These are phyloP conservation scores for Pythium apleroticum DNA, from an alignment of 352 stramenopile species.

Conservation along the genomic window DNA sequence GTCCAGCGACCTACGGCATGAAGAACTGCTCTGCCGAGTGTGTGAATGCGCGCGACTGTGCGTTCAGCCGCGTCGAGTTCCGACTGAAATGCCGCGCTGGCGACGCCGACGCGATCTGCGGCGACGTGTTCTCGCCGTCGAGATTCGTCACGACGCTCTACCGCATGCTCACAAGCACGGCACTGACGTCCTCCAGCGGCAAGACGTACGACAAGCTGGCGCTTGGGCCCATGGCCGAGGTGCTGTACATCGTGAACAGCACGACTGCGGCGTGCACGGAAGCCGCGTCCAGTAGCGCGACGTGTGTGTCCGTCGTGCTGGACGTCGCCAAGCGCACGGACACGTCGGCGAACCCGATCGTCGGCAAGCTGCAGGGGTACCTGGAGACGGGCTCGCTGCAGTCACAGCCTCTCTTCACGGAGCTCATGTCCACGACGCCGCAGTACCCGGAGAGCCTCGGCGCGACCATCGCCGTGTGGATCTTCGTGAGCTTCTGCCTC, in stretches of 20 bases:
- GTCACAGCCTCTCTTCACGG: slow-evolving; percentile 40
- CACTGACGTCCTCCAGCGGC: slow-evolving; percentile 40
- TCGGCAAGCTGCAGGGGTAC: slow-evolving; percentile 56
- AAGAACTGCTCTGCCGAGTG: slow-evolving; percentile 50
- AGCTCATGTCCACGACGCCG: slow-evolving; percentile 38
- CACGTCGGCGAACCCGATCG: slow-evolving; percentile 29
- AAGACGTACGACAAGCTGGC: slow-evolving; percentile 37
- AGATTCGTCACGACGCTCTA: slow-evolving; percentile 49
- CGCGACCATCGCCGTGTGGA: slow-evolving; percentile 55
- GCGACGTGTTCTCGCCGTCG: slow-evolving; percentile 39
- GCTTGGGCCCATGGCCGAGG: slow-evolving; percentile 36
- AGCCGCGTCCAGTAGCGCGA: slow-evolving; percentile 17
- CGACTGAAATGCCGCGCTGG: slow-evolving; percentile 35
- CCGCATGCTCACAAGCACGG: slow-evolving; percentile 43
- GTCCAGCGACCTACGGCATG: slow-evolving; percentile 54
- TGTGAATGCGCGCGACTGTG: slow-evolving; percentile 40
- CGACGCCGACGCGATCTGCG: slow-evolving; percentile 32
- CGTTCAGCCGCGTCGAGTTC: slow-evolving; percentile 49
- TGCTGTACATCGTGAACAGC: slow-evolving; percentile 61
- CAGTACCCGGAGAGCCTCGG: slow-evolving; percentile 43
- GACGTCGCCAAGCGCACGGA: slow-evolving; percentile 38
- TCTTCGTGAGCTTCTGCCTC: slow-evolving; percentile 57
- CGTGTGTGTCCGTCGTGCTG: slow-evolving; percentile 42
- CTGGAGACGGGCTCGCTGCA: slow-evolving; percentile 48
- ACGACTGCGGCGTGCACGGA: slow-evolving; percentile 31